Evolutionary conservation across 192 early-diverging fungal species (phyloP).

Genomic region (Entomortierella beljakovae): DNA sequence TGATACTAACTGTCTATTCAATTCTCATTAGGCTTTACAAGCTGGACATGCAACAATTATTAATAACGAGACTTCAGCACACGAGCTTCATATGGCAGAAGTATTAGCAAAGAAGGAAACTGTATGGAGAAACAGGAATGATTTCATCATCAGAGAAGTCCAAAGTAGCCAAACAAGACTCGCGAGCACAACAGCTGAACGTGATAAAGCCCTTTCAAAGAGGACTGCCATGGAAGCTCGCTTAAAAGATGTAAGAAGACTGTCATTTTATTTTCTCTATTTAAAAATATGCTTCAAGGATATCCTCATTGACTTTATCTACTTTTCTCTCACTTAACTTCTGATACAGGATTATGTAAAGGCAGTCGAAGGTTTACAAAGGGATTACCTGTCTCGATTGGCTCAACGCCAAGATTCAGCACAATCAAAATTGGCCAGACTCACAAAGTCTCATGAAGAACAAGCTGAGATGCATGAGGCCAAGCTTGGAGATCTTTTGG

Average conservation of each 20-base stretch:
- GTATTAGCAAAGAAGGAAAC: conserved; percentile 8
- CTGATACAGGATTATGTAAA: conserved; percentile 2
- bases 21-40: conserved; percentile 12
- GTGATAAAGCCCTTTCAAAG: conserved; percentile 1
- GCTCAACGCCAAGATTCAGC: conserved; percentile 2
- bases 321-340: neutral
- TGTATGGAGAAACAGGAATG: conserved; percentile 4
- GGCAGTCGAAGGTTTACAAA: neutral
- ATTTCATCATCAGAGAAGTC: neutral
- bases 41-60: conserved; percentile 14
- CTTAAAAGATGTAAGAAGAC: conserved; percentile 12
- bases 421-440: neutral
- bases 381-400: neutral
- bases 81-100: conserved; percentile 7
- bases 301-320: neutral
- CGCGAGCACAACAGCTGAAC: neutral
- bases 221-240: conserved; percentile 1
- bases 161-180: neutral
- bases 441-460: conserved; percentile 16
- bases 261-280: neutral
- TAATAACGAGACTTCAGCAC: neutral
- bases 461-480: conserved; percentile 17
- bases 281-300: neutral
- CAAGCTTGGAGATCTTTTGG: conserved; percentile 13
- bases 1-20: neutral